Conservation (phyloP, 2,329 filamentous ascomycete species). For the Ophiostoma tasmaniense region DNA sequence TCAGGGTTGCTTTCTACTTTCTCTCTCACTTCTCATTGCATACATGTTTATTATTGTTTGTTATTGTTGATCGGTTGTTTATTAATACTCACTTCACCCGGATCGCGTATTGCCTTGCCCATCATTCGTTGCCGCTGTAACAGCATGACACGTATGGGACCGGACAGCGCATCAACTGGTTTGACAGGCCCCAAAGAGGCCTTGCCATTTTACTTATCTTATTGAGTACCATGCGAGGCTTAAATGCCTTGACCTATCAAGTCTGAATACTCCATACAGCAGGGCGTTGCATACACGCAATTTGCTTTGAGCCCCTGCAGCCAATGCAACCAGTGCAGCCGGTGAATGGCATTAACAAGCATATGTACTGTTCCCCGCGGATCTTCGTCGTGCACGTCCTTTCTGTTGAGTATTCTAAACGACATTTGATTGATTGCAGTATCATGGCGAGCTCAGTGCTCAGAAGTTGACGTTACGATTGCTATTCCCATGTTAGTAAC, state of each 20-base stretch:
- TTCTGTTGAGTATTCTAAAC: not conserved
- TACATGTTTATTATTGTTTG: not conserved
- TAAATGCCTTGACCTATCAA: no score
- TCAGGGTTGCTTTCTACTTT: not conserved
- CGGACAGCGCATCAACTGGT: not conserved
- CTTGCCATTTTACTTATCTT: not conserved
- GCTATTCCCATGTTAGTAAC: not conserved
- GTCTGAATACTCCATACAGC: not conserved
- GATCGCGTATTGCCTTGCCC: not conserved
- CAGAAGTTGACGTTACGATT: not conserved
- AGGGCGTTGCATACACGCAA: slow-evolving; percentile 2
- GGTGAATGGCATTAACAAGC: not conserved
- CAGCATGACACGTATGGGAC: not conserved
- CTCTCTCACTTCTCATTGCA: not conserved
- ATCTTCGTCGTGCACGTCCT: not conserved
- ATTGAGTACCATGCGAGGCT: no score
- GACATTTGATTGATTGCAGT: not conserved
- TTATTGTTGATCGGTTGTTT: not conserved
- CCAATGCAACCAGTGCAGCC: not conserved
- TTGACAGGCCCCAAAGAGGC: not conserved
- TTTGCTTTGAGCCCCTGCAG: not conserved
- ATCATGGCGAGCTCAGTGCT: not conserved
- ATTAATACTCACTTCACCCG: not conserved
- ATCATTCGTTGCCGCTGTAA: not conserved
- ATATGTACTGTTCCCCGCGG: not conserved